Evolutionary conservation across 2,329 filamentous ascomycete species (phyloP).

Genomic region (Aspergillus pseudonomiae): DNA sequence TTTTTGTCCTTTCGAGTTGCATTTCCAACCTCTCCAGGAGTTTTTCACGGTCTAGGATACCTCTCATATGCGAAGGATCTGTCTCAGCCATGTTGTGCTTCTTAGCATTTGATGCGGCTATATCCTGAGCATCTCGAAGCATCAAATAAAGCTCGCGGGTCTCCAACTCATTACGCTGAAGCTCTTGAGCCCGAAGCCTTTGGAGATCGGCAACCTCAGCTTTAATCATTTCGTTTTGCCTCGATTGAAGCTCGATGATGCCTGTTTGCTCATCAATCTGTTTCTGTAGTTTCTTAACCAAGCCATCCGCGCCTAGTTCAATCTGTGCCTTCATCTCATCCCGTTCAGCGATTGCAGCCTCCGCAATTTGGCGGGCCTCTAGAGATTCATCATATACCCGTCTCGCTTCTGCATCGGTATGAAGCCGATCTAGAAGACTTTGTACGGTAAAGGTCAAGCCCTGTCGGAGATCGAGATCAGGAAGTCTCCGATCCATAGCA

Average conservation of each 20-base stretch:
- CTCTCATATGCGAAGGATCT: conserved; percentile 79
- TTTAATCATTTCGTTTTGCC: conserved; percentile 86
- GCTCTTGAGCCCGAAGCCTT: conserved; percentile 81
- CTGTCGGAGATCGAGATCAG: conserved; percentile 97
- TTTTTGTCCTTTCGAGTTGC: conserved; percentile 95
- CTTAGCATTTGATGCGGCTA: conserved; percentile 84
- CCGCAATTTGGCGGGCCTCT: conserved; percentile 88
- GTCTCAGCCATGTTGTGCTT: conserved; percentile 61
- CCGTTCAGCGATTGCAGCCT: conserved; percentile 92
- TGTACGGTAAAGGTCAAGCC: conserved; percentile 97
- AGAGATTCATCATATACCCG: conserved; percentile 89
- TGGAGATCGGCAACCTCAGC: conserved; percentile 87
- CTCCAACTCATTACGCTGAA: conserved; percentile 93
- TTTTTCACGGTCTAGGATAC: conserved; percentile 87
- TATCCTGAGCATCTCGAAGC: conserved; percentile 95
- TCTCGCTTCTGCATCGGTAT: conserved; percentile 92
- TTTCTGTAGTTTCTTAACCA: conserved; percentile 89
- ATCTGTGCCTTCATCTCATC: conserved; percentile 91
- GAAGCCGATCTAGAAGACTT: conserved; percentile 89
- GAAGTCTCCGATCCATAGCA: conserved; percentile 92
- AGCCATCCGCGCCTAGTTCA: conserved; percentile 87
- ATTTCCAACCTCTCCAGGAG: conserved; percentile 93
- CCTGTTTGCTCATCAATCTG: conserved; percentile 91
- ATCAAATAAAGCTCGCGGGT: conserved; percentile 97
- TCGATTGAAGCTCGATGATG: conserved; percentile 84